Conservation (phyloP, 768 basidiomycete species). For the Termitomyces sp. region DNA sequence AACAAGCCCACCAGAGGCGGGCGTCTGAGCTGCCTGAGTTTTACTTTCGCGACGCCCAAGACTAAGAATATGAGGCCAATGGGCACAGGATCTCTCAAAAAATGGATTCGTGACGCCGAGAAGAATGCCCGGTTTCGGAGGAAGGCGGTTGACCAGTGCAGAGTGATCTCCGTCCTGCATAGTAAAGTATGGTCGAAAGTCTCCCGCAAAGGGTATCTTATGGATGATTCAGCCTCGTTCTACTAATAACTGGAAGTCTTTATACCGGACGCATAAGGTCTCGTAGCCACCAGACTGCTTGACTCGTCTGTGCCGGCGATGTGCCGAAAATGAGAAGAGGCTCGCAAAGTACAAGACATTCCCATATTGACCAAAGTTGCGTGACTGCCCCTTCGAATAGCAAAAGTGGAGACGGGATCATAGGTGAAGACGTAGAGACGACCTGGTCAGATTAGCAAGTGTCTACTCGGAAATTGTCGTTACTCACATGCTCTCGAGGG, state of each 20-base stretch:
- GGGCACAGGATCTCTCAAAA: slow-evolving; percentile 70
- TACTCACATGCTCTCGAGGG: slow-evolving; percentile 44
- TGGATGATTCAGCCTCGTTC: background rate
- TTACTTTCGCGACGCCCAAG: slow-evolving; percentile 41
- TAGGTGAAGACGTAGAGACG: slow-evolving; percentile 58
- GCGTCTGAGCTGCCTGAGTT: slow-evolving; percentile 16
- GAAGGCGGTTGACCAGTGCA: slow-evolving; percentile 71
- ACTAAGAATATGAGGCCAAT: slow-evolving; percentile 84
- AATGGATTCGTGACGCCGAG: slow-evolving; percentile 89
- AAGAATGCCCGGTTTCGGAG: slow-evolving; percentile 72
- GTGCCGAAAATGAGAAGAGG: slow-evolving; percentile 81
- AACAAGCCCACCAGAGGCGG: slow-evolving; percentile 24
- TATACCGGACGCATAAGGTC: slow-evolving; percentile 80
- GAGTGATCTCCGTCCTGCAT: slow-evolving; percentile 89
- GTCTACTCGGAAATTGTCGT: background rate
- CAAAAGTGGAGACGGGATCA: slow-evolving; percentile 50
- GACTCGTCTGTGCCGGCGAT: slow-evolving; percentile 77
- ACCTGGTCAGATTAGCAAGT: slow-evolving; percentile 38
- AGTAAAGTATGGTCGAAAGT: slow-evolving; percentile 92
- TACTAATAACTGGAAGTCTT: background rate
- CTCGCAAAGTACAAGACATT: slow-evolving; percentile 87
- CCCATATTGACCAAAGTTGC: slow-evolving; percentile 86
- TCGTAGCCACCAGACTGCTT: slow-evolving; percentile 89
- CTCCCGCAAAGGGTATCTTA: slow-evolving; percentile 78
- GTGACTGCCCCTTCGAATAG: slow-evolving; percentile 62